phyloP scores from a whole-genome alignment of 805 yeast species.

The Ogataea ramenticola region DNA sequence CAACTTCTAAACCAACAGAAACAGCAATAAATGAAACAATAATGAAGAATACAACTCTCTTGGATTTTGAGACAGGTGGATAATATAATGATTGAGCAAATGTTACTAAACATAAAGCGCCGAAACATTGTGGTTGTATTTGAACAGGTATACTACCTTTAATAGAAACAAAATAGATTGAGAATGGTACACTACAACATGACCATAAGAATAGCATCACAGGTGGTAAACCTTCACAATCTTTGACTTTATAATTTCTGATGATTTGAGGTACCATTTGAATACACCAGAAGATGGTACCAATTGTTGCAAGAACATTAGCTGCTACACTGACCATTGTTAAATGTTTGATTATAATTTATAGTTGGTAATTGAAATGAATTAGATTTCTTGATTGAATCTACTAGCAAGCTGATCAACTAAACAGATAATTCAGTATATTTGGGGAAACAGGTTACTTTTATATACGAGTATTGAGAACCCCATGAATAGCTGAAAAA shows the following conservation, averaged over 20 bases:
- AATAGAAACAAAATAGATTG: slow-evolving; percentile 41
- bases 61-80: slow-evolving; percentile 37
- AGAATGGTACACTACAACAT: slow-evolving; percentile 46
- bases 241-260: slow-evolving; percentile 64
- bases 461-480: too few relatives aligned
- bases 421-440: too few relatives aligned
- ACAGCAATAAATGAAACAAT: slow-evolving; percentile 29
- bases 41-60: slow-evolving; percentile 21
- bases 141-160: slow-evolving; percentile 44
- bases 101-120: slow-evolving; percentile 39
- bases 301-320: slow-evolving; percentile 77
- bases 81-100: slow-evolving; percentile 46
- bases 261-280: slow-evolving; percentile 75
- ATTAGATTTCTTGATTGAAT: too few relatives aligned
- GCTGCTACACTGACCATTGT: slow-evolving; percentile 40
- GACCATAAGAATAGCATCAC: slow-evolving; percentile 87
- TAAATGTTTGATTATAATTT: too few relatives aligned
- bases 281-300: slow-evolving; percentile 89
- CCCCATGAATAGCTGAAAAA: too few relatives aligned
- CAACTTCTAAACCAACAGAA: slow-evolving; percentile 35
- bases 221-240: slow-evolving; percentile 84
- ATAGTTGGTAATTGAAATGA: too few relatives aligned
- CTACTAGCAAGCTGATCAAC: too few relatives aligned
- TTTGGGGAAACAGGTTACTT: too few relatives aligned
- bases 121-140: slow-evolving; percentile 48